Evolutionary conservation across 371 early-diverging fungal genomes (phyloP).

Genomic region (Circinella umbellata): DNA sequence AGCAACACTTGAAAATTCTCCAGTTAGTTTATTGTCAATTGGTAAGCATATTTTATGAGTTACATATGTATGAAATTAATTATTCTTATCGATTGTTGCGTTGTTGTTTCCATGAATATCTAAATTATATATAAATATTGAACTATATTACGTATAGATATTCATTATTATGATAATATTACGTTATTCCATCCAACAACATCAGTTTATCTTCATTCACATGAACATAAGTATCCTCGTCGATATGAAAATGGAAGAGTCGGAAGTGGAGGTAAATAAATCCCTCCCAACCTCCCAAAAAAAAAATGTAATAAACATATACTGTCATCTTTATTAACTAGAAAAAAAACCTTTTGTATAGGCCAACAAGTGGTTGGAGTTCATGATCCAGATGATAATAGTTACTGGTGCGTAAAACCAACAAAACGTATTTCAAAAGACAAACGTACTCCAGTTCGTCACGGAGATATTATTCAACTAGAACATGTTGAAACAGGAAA

Average conservation of each 20-base stretch:
- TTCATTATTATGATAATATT: constrained; percentile 84
- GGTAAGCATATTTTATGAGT: constrained; percentile 14
- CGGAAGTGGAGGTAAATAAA: constrained; percentile 71
- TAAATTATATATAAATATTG: not conserved
- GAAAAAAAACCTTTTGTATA: not conserved
- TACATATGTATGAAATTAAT: too few species aligned
- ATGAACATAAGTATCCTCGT: constrained; percentile 80
- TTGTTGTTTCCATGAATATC: not conserved
- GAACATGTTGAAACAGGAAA: constrained; percentile 63
- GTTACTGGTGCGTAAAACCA: constrained; percentile 81
- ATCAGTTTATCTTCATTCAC: constrained; percentile 83
- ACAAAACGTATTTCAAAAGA: constrained; percentile 17
- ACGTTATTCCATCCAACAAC: constrained; percentile 79
- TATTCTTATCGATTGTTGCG: too few species aligned
- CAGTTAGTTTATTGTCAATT: constrained; percentile 47
- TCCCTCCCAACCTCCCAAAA: not conserved
- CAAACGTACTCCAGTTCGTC: constrained; percentile 31
- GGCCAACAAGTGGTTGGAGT: constrained; percentile 89
- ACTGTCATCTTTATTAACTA: too few species aligned
- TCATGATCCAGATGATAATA: constrained; percentile 63
- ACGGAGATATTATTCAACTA: constrained; percentile 70
- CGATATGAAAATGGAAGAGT: constrained; percentile 92
- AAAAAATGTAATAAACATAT: not conserved
- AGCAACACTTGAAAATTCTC: constrained; percentile 75
- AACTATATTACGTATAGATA: constrained; percentile 39